These are phyloP conservation scores for Saksenaea vasiformis DNA, from an alignment of 371 early-diverging fungal genomes.

Conservation along the genomic window DNA sequence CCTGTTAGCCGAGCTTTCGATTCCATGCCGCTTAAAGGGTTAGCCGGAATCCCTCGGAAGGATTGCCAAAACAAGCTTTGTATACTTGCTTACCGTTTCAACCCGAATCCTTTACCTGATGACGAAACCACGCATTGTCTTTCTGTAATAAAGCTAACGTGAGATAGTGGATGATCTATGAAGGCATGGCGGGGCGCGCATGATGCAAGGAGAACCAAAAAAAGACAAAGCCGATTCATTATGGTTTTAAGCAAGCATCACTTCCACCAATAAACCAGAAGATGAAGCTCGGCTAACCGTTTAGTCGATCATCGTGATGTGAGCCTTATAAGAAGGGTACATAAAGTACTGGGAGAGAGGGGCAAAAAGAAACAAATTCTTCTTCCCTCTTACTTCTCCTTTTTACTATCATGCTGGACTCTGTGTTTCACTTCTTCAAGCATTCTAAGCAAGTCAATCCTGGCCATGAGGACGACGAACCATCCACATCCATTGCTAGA, in stretches of 20 bases:
- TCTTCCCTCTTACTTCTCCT: neutral
- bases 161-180: neutral
- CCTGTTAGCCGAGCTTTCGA: neutral
- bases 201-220: neutral
- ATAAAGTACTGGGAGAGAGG: neutral
- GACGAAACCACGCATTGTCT: neutral
- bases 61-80: neutral
- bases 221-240: neutral
- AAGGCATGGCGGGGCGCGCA: neutral
- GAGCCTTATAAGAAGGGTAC: neutral
- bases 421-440: neutral
- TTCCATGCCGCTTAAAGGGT: neutral
- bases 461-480: neutral
- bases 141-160: neutral
- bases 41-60: neutral
- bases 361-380: neutral
- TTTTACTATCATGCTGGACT: neutral
- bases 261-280: neutral
- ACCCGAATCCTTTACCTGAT: neutral
- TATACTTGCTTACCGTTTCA: conserved; percentile 2
- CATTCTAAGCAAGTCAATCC: neutral
- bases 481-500: neutral
- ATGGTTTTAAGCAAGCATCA: neutral
- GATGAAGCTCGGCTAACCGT: neutral
- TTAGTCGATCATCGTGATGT: conserved; percentile 1